These are phyloP conservation scores for Saposhnikovia divaricata DNA, from an alignment of 129 eudicot genomes.

Conservation along the genomic window DNA sequence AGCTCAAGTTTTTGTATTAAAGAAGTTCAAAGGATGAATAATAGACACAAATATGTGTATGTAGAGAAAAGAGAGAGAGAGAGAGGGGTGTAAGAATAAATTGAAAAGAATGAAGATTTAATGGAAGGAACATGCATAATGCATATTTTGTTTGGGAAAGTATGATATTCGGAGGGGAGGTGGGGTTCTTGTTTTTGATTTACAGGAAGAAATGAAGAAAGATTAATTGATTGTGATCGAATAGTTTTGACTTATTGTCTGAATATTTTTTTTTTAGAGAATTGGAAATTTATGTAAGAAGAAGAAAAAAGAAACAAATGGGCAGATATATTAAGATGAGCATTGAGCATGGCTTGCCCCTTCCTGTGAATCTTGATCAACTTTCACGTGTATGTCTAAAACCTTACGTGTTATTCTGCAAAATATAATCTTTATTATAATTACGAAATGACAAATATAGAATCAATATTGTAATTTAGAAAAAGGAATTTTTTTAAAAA, in stretches of 20 bases:
- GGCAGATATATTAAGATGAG: no score
- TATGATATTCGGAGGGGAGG: not conserved
- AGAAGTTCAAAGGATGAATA: not conserved
- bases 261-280: not conserved
- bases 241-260: no score
- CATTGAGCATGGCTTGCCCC: not conserved
- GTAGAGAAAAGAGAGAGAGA: not conserved
- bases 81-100: not conserved
- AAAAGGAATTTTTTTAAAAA: no score
- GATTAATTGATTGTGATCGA: no score
- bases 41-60: not conserved
- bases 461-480: no score
- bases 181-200: not conserved
- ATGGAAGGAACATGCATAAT: constrained; percentile 4
- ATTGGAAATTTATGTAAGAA: not conserved
- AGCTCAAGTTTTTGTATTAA: not conserved
- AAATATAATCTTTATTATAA: no score
- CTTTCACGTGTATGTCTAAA: not conserved
- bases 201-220: not conserved
- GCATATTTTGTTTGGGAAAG: not conserved
- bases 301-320: not conserved
- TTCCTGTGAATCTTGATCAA: not conserved
- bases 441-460: no score
- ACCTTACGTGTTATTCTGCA: no score
- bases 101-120: not conserved